Conservation (phyloP, 192 early-diverging fungal genomes). For the Phlyctochytrium arcticum region DNA sequence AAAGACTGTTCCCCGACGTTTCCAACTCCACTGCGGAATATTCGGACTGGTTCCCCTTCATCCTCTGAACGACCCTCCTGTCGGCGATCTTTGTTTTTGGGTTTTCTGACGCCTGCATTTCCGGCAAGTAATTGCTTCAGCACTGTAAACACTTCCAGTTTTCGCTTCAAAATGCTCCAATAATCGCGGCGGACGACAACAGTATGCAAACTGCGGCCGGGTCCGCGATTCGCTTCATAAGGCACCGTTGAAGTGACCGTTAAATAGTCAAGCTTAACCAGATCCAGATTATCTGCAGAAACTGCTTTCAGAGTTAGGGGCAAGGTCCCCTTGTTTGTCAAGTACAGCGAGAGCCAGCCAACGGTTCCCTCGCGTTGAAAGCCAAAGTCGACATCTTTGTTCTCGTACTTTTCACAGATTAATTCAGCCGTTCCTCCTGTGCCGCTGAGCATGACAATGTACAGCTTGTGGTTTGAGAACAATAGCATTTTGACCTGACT, state of each 20-base stretch:
- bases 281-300: slow-evolving; percentile 36
- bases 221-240: slow-evolving; percentile 31
- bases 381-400: slow-evolving; percentile 56
- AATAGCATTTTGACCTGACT: slow-evolving; percentile 38
- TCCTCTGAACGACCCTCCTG: slow-evolving; percentile 25
- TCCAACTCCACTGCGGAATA: background rate
- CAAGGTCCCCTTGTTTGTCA: slow-evolving; percentile 56
- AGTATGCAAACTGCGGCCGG: background rate
- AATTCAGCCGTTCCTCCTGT: slow-evolving; percentile 51
- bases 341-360: slow-evolving; percentile 45
- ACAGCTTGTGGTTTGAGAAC: slow-evolving; percentile 56
- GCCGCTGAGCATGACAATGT: slow-evolving; percentile 38
- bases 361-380: slow-evolving; percentile 48
- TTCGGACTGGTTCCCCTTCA: slow-evolving; percentile 24
- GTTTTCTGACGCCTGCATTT: slow-evolving; percentile 11
- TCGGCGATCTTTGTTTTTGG: slow-evolving; percentile 11
- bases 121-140: slow-evolving; percentile 31
- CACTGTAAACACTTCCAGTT: slow-evolving; percentile 43
- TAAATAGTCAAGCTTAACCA: slow-evolving; percentile 49
- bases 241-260: slow-evolving; percentile 47
- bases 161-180: slow-evolving; percentile 53
- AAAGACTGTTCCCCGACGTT: slow-evolving; percentile 20
- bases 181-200: slow-evolving; percentile 42
- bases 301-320: slow-evolving; percentile 48
- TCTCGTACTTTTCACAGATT: slow-evolving; percentile 54